Percentiles rank a stretch among this genome's conserved stretches.
Evolutionary conservation across 768 basidiomycete species (phyloP).

Genomic region (Termitomyces sp.): DNA sequence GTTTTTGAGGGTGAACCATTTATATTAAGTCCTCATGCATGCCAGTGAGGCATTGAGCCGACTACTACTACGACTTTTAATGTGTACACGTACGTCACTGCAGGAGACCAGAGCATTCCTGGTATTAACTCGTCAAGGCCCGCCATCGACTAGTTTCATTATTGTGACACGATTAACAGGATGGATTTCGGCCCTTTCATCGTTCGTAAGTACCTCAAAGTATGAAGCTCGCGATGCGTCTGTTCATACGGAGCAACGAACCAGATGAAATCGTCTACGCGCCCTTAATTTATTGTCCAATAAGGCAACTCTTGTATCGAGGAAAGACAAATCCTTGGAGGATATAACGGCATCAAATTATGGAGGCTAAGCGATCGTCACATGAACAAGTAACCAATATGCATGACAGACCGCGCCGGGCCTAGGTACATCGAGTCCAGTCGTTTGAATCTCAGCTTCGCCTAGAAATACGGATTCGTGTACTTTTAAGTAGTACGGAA

Average conservation of each 20-base stretch:
- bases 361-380: not conserved
- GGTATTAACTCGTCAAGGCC: not conserved
- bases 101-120: not conserved
- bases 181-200: too few relatives aligned
- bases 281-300: not conserved
- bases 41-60: too few relatives aligned
- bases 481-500: not conserved
- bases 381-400: not conserved
- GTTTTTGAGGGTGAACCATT: not conserved
- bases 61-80: not conserved
- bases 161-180: not conserved
- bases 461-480: too few relatives aligned
- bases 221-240: not conserved
- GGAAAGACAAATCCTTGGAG: not conserved
- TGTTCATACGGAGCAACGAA: not conserved
- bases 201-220: too few relatives aligned
- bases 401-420: not conserved
- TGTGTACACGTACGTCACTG: not conserved
- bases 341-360: not conserved
- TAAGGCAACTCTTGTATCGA: conserved; percentile 1
- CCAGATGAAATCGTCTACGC: not conserved
- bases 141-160: not conserved
- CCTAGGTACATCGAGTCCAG: not conserved
- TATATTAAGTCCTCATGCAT: not conserved
- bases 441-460: not conserved